Evolutionary conservation across 306 rosid genomes (phyloP), one percentile per base, ranked within the genome.

Genomic region (Ammopiptanthus mongolicus): DNA sequence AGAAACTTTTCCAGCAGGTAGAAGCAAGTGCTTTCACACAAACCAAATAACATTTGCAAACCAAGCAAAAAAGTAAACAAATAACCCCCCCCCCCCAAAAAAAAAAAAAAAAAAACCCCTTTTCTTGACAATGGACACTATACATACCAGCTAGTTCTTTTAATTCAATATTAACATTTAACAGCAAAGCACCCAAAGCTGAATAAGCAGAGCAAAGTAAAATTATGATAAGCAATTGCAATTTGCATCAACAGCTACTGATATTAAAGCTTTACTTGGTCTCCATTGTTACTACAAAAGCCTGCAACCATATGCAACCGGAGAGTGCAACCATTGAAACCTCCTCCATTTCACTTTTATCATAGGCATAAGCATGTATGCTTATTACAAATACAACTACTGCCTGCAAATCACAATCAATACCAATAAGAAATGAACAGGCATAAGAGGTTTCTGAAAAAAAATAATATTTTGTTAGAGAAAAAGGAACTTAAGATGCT

Each of bases 241-340:
- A 60, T 31, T 29, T 22, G 70, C 57, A 77, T 76, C 42, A 52
- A 57, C 67, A 39, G 18, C 50, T 37, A 44, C 21, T 28, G 42
- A 41, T 61, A 57, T 28, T 76, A 28, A 52, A 78, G 77, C 99
- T 86, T 25, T 90, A 95, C 99, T 89, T 95, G 80, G 99, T 95
- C 81, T 95, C 99, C 85, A 92, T 80, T 64, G 87, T 63, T 82
- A 95, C 87, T 11, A 95, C 97, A 84, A 92, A 89, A 81, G 97
- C 99, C 82, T 95, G 99, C 91, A 95, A 83, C 99, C 99, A 95
- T 71, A 92, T 88, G 78, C 99, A 95, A 58, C 99, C 93, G 6
- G 99, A 95, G 59, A 95, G 96, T 0, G 99, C 99, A 53, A 95
- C 97, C 97, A 95, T 86, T 2, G 99, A 87, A 71, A 92, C 59